phyloP scores from a whole-genome alignment of 805 yeast genomes.

The Alloascoidea africana region DNA sequence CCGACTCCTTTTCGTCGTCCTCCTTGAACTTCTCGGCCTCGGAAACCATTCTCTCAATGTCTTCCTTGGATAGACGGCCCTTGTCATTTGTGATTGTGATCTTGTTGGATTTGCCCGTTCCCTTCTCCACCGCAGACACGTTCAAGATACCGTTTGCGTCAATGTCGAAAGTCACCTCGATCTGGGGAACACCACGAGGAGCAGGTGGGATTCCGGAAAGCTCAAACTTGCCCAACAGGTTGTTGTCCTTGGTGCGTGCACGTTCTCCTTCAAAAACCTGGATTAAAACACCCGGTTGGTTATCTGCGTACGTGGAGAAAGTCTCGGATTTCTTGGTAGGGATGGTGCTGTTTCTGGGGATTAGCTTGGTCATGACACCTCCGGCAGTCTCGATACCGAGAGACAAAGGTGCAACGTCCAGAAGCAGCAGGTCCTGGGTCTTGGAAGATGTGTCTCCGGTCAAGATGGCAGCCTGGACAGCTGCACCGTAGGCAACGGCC shows the following conservation, averaged over 20 bases:
- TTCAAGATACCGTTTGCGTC: conserved; percentile 97
- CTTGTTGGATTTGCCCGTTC: conserved; percentile 95
- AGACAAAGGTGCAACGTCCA: conserved; percentile 96
- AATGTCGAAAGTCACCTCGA: conserved; percentile 92
- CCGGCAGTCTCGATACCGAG: conserved; percentile 98
- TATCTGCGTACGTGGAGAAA: conserved; percentile 93
- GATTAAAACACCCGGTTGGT: conserved; percentile 97
- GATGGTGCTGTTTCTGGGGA: conserved; percentile 95
- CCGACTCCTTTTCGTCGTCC: conserved; percentile 90
- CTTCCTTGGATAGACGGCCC: conserved; percentile 97
- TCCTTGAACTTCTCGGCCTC: conserved; percentile 97
- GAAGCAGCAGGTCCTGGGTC: conserved; percentile 86
- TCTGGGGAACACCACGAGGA: conserved; percentile 97
- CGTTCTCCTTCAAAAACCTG: conserved; percentile 98
- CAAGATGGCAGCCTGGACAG: conserved; percentile 94
- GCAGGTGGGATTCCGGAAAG: conserved; percentile 96
- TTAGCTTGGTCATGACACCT: conserved; percentile 97
- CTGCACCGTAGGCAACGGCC: conserved; percentile 99
- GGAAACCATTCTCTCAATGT: conserved; percentile 92
- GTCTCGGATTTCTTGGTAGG: conserved; percentile 96
- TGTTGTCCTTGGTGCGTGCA: conserved; percentile 90
- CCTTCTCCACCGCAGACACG: conserved; percentile 93
- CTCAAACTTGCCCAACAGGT: conserved; percentile 93
- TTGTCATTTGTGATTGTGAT: conserved; percentile 97
- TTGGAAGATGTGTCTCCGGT: conserved; percentile 93